Evolutionary conservation across 345 rosid species (phyloP).

Genomic region (Mallotus nudiflorus): DNA sequence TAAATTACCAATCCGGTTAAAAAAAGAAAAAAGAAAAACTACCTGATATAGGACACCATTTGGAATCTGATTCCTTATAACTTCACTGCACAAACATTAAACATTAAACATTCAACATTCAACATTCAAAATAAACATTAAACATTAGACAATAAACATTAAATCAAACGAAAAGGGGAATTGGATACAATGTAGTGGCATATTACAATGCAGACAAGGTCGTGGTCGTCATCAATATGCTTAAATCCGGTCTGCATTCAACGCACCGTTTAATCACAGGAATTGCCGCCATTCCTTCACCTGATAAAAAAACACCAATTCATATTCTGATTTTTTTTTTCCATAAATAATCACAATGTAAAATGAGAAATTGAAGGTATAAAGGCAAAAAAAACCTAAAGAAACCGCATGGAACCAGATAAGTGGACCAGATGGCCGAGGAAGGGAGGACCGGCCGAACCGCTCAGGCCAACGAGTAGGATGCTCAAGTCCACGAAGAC

Average conservation of each 20-base stretch:
- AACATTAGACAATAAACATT: too few species aligned
- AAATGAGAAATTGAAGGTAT: not conserved
- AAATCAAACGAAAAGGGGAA: too few species aligned
- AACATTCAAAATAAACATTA: too few species aligned
- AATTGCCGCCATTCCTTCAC: slow-evolving; percentile 96
- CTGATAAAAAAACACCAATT: slow-evolving; percentile 34
- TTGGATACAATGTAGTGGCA: too few species aligned
- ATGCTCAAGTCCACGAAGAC: slow-evolving; percentile 67
- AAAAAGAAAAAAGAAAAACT: slow-evolving; percentile 4
- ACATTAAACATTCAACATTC: too few species aligned
- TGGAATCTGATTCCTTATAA: slow-evolving; percentile 68
- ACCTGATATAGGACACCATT: slow-evolving; percentile 72
- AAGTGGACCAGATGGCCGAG: slow-evolving; percentile 69
- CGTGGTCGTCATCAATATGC: slow-evolving; percentile 75
- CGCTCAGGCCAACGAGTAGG: slow-evolving; percentile 83
- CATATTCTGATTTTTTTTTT: too few species aligned
- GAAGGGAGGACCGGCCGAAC: slow-evolving; percentile 63
- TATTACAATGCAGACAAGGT: slow-evolving; percentile 73
- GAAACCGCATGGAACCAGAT: slow-evolving; percentile 97
- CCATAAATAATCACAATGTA: too few species aligned
- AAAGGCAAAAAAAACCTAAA: slow-evolving; percentile 65
- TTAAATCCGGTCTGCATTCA: slow-evolving; percentile 53
- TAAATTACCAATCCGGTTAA: too few species aligned
- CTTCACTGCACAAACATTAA: slow-evolving; percentile 55
- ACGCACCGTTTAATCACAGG: slow-evolving; percentile 66